Conservation (phyloP, 2,329 filamentous ascomycete genomes). For the Ascochyta koolunga region DNA sequence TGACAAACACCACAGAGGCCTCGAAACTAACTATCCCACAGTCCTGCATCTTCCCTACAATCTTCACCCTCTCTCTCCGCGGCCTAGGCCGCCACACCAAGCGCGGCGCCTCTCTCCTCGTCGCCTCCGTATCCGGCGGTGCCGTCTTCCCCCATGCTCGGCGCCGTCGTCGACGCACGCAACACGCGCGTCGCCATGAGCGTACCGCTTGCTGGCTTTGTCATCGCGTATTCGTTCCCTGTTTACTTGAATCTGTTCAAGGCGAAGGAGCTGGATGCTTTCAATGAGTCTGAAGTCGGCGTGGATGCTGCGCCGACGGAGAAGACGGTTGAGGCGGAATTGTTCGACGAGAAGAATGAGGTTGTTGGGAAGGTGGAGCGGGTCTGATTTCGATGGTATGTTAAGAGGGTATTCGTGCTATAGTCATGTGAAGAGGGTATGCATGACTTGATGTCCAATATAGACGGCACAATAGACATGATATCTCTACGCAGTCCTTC, state of each 20-base stretch:
- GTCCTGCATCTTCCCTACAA: constrained; percentile 40
- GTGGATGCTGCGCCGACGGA: constrained; percentile 5
- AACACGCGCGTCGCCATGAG: constrained; percentile 34
- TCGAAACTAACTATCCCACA: background rate
- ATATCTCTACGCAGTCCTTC: too few relatives aligned
- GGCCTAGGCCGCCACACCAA: constrained; percentile 37
- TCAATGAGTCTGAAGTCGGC: constrained; percentile 23
- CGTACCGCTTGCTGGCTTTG: constrained; percentile 37
- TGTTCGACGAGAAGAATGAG: constrained; percentile 18
- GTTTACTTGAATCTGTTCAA: constrained; percentile 36
- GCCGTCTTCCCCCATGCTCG: constrained; percentile 37
- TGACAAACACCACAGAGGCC: background rate
- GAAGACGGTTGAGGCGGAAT: constrained; percentile 12
- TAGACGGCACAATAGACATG: too few relatives aligned
- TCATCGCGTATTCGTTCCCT: constrained; percentile 37
- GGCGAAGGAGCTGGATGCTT: constrained; percentile 37
- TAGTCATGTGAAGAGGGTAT: too few relatives aligned
- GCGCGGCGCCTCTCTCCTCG: constrained; percentile 35
- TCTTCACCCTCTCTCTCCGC: constrained; percentile 34
- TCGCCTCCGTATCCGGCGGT: constrained; percentile 32
- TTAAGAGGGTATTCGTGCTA: too few relatives aligned
- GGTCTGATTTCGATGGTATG: background rate
- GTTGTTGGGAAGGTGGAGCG: constrained; percentile 17
- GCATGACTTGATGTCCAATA: too few relatives aligned
- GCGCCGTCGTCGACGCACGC: constrained; percentile 32